A percentile compares a stretch with the other conserved stretches of the same genome.
These are phyloP conservation scores for Phragmites australis DNA, from an alignment of 176 grass and related monocot species.

Conservation along the genomic window DNA sequence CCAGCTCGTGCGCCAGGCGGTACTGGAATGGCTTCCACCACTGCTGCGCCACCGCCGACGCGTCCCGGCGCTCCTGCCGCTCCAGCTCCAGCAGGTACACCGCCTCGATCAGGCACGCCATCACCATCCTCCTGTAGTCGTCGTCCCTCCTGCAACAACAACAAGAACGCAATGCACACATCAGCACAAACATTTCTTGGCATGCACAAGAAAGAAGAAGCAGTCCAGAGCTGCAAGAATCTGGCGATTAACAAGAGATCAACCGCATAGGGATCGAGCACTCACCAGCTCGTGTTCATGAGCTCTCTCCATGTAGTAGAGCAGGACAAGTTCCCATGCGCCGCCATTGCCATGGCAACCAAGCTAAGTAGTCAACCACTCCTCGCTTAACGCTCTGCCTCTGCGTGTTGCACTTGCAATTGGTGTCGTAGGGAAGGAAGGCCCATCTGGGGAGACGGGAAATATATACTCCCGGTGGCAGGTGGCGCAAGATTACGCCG, in stretches of 20 bases:
- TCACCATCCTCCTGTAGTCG: slow-evolving; percentile 83
- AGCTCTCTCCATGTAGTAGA: slow-evolving; percentile 59
- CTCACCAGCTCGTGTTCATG: slow-evolving; percentile 70
- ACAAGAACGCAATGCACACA: too few relatives aligned
- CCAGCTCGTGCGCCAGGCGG: slow-evolving; percentile 65
- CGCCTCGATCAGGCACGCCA: slow-evolving; percentile 86
- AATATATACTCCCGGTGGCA: slow-evolving; percentile 28
- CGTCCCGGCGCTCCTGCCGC: slow-evolving; percentile 61
- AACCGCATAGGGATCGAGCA: not conserved
- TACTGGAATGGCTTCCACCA: slow-evolving; percentile 99
- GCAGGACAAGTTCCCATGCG: slow-evolving; percentile 44
- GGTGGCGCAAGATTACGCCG: slow-evolving; percentile 9
- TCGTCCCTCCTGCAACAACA: slow-evolving; percentile 64
- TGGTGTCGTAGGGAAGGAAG: slow-evolving; percentile 33
- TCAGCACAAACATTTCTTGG: slow-evolving; percentile 13
- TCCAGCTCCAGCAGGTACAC: slow-evolving; percentile 92
- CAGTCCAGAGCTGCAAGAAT: not conserved
- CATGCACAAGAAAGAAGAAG: too few relatives aligned
- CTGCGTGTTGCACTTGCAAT: not conserved
- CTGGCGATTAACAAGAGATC: not conserved
- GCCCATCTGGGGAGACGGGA: not conserved
- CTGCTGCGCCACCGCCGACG: slow-evolving; percentile 62
- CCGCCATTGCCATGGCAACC: slow-evolving; percentile 49
- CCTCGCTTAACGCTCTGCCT: not conserved
- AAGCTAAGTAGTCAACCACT: not conserved